Percentiles rank a stretch among this genome's conserved stretches.
Conservation (phyloP, 805 yeast species). For the Pichia membranifaciens region DNA sequence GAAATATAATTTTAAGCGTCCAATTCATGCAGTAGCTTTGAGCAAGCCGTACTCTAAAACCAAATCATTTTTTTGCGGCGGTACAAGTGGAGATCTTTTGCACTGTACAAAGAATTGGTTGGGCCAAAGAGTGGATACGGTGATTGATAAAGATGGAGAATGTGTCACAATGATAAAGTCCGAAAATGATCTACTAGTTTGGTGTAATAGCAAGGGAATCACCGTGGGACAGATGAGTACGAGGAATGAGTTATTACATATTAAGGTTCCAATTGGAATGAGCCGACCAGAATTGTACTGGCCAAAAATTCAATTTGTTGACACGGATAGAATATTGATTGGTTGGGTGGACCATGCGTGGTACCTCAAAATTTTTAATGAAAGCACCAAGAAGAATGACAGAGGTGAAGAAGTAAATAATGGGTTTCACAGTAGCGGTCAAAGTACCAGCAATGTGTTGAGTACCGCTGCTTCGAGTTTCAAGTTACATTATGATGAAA, state of each 20-base stretch:
- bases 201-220: slow-evolving; percentile 84
- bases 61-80: slow-evolving; percentile 76
- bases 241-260: slow-evolving; percentile 41
- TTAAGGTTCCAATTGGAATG: slow-evolving; percentile 50
- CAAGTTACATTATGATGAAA: slow-evolving; percentile 36
- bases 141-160: slow-evolving; percentile 55
- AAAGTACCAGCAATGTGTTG: slow-evolving; percentile 32
- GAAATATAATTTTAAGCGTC: slow-evolving; percentile 80
- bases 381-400: not conserved
- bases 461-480: slow-evolving; percentile 51
- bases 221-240: slow-evolving; percentile 55
- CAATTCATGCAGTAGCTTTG: slow-evolving; percentile 79
- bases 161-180: slow-evolving; percentile 65
- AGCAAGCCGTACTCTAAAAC: slow-evolving; percentile 61
- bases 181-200: slow-evolving; percentile 60
- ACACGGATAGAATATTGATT: slow-evolving; percentile 57
- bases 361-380: slow-evolving; percentile 35
- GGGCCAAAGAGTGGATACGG: slow-evolving; percentile 68
- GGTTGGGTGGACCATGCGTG: slow-evolving; percentile 84
- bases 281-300: slow-evolving; percentile 74
- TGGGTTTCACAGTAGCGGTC: not conserved
- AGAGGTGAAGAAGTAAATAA: not conserved
- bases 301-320: slow-evolving; percentile 70
- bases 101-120: slow-evolving; percentile 81
- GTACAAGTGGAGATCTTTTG: slow-evolving; percentile 78